Evolutionary conservation across 805 yeast species (phyloP).

Genomic region (Lipomyces spencermartinsiae): DNA sequence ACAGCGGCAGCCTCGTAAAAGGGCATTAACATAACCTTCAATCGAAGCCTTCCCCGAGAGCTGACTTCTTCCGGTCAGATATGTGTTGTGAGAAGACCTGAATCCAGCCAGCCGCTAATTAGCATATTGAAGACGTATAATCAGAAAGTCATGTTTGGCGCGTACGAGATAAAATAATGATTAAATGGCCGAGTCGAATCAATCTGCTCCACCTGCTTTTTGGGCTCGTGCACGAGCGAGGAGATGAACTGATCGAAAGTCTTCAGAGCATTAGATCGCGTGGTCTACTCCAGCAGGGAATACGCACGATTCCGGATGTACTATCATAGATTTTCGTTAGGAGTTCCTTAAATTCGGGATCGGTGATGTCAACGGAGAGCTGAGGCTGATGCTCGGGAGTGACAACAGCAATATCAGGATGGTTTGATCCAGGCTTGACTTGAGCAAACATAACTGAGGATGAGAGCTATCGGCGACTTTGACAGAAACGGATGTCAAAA

Average conservation of each 20-base stretch:
- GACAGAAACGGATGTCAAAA: too few species aligned
- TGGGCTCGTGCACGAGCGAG: conserved; percentile 27
- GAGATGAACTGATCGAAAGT: conserved; percentile 3
- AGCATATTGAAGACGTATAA: neutral
- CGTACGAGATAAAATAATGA: conserved; percentile 79
- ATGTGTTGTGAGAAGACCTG: conserved; percentile 84
- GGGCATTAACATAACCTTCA: conserved; percentile 85
- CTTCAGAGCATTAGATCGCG: neutral
- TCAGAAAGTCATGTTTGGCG: neutral
- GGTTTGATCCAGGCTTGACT: too few species aligned
- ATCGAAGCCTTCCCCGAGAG: conserved; percentile 86
- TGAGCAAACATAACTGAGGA: too few species aligned
- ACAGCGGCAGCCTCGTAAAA: conserved; percentile 91
- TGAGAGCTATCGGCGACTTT: too few species aligned
- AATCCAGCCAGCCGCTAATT: neutral
- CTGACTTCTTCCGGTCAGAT: conserved; percentile 77
- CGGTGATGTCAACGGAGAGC: neutral
- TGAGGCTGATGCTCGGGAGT: conserved; percentile 6
- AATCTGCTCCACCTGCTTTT: conserved; percentile 36
- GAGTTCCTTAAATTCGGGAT: neutral
- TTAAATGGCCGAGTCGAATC: conserved; percentile 70
- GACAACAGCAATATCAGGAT: neutral
- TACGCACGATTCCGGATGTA: neutral
- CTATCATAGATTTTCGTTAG: neutral
- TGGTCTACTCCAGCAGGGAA: neutral